Evolutionary conservation across 2,329 filamentous ascomycete species (phyloP).

Genomic region (Escovopsis sp.): DNA sequence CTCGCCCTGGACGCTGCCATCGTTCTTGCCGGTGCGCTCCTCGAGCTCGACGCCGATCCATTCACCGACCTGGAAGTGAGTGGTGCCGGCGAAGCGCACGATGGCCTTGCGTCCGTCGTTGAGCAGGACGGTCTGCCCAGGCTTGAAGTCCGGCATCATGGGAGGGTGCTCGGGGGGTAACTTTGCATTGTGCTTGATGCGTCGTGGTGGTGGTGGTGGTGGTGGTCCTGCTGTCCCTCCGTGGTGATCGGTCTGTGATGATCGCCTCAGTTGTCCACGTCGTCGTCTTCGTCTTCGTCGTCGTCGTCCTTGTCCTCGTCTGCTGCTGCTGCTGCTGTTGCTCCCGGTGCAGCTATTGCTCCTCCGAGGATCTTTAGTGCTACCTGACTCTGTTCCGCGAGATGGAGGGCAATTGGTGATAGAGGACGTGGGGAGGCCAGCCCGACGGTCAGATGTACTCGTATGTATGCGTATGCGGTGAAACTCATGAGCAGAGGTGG

Average conservation of each 20-base stretch:
- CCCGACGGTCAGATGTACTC: too few species aligned
- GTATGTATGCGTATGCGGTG: too few species aligned
- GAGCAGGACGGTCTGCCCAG: constrained; percentile 66
- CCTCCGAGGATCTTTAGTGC: too few species aligned
- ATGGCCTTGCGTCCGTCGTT: constrained; percentile 61
- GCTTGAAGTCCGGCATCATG: constrained; percentile 42
- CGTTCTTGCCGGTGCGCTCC: constrained; percentile 75
- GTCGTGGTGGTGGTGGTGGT: background rate
- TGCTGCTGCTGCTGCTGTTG: too few species aligned
- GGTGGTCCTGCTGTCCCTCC: background rate
- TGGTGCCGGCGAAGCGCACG: constrained; percentile 69
- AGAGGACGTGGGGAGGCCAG: too few species aligned
- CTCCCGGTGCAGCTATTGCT: too few species aligned
- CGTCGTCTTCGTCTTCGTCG: background rate
- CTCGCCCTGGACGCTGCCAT: constrained; percentile 77
- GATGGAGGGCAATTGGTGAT: too few species aligned
- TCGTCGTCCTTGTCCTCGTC: too few species aligned
- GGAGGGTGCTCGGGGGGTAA: constrained; percentile 10
- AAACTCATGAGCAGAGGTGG: too few species aligned
- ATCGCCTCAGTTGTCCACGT: background rate
- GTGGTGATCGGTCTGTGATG: background rate
- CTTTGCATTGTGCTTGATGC: constrained; percentile 19
- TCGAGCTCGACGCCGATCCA: constrained; percentile 88
- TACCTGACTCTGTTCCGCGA: too few species aligned
- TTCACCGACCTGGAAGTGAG: constrained; percentile 65